These are phyloP conservation scores for Rubia occidens DNA, from an alignment of 305 asterid species.

Conservation along the genomic window DNA sequence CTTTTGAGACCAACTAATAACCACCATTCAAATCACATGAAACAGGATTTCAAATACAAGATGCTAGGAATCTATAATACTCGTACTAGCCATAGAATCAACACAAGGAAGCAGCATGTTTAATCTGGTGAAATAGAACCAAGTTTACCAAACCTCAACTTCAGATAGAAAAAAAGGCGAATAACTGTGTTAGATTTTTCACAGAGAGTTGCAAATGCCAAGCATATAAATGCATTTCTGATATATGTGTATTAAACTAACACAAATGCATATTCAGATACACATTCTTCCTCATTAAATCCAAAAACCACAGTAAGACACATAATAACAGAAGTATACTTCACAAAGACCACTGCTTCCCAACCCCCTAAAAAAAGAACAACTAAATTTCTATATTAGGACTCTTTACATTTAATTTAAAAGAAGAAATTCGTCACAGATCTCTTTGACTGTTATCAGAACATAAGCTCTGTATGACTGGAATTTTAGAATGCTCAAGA, in stretches of 20 bases:
- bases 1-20: too few relatives aligned
- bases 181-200: too few relatives aligned
- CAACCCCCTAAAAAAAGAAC: not conserved
- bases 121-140: not conserved
- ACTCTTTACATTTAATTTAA: not conserved
- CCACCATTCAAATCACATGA: not conserved
- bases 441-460: not conserved
- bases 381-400: not conserved
- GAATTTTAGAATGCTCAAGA: not conserved
- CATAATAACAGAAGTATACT: not conserved
- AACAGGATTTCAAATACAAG: not conserved
- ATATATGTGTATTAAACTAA: too few relatives aligned
- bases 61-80: not conserved
- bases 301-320: not conserved
- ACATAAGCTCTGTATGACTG: not conserved
- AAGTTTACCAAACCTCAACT: not conserved
- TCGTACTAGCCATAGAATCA: not conserved
- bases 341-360: not conserved
- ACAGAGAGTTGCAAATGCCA: too few relatives aligned
- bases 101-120: not conserved
- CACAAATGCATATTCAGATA: not conserved
- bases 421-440: not conserved
- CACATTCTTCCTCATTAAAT: not conserved
- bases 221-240: too few relatives aligned
- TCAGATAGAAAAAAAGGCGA: not conserved